Evolutionary conservation across 2,329 filamentous ascomycete genomes (phyloP), one percentile per base, ranked within the genome.

Genomic region (Sporothrix variecibatus): DNA sequence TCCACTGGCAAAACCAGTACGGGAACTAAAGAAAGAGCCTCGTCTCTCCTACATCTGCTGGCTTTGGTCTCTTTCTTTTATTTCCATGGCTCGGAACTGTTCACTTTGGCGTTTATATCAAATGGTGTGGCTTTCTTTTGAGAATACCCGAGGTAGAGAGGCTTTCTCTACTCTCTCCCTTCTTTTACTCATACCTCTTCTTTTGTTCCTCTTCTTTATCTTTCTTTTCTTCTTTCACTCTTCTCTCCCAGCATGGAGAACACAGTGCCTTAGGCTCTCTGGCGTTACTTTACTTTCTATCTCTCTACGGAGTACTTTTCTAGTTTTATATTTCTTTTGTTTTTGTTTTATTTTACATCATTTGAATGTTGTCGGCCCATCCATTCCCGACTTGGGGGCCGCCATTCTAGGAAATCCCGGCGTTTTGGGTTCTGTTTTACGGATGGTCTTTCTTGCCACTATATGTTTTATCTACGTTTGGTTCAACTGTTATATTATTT

Each of bases 1-100:
- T 95, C 77, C 92, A 93, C 79, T 97, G 94, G 94, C 94, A 97
- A 83, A 91, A 92, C 77, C 89, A 93, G 79, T 94, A 88, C 78
- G 81, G 84, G 74, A 72, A 64, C 17, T 80, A 69, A 78, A 6
- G 9, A 3, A 4, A 3, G 15, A 11, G 68, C 17, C 26, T 17
- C 23, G 23, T 38, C 9, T 53, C 15, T 23, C 12, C 23, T 34
- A 7, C 6, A 3, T 49, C 5, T 15, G 23, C 23, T 7, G 53
- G n/a, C 23, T 40, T 68, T 60, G 9, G 20, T 31, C 46, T 20
- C 6, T 71, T 23, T 28, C 26, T 69, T 65, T 64, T 28, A 20
- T 20, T 65, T 17, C 56, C 23, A 34, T 43, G 20, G n/a, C 17
- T 34, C 12, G 6, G 31, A n/a, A 7, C 43, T 53, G 40, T 40